Evolutionary conservation across 345 rosid species (phyloP).

Genomic region (Bruguiera gymnorhiza): DNA sequence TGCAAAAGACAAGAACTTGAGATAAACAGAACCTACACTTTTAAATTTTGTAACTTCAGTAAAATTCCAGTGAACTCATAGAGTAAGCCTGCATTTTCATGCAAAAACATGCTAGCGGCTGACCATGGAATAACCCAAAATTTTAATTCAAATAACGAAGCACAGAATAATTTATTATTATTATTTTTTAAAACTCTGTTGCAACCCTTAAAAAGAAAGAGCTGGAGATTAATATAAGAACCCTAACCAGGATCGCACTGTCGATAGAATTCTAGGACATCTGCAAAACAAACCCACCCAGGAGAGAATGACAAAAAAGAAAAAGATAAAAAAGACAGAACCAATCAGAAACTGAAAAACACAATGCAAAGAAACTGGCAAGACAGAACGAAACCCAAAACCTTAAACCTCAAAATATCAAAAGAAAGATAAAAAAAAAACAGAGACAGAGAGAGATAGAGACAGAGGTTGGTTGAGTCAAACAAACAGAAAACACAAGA

Average conservation of each 20-base stretch:
- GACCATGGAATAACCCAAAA: too few species aligned
- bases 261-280: slow-evolving; percentile 58
- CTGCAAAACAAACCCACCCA: slow-evolving; percentile 34
- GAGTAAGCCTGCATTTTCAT: too few species aligned
- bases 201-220: too few species aligned
- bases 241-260: slow-evolving; percentile 86
- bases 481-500: slow-evolving; percentile 4
- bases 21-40: neutral
- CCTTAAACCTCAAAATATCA: neutral
- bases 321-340: too few species aligned
- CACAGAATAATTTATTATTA: too few species aligned
- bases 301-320: neutral
- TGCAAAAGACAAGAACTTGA: neutral
- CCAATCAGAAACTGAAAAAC: neutral
- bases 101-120: too few species aligned
- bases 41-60: neutral
- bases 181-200: too few species aligned
- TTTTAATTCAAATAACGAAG: too few species aligned
- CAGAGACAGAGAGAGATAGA: neutral
- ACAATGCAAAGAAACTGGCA: neutral
- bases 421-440: neutral
- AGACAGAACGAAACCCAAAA: neutral
- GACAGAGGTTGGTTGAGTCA: neutral
- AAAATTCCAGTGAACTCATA: neutral
- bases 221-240: slow-evolving; percentile 7